Base-by-base conservation (phyloP, 129 eudicot species). In the Sambucus nigra region DNA sequence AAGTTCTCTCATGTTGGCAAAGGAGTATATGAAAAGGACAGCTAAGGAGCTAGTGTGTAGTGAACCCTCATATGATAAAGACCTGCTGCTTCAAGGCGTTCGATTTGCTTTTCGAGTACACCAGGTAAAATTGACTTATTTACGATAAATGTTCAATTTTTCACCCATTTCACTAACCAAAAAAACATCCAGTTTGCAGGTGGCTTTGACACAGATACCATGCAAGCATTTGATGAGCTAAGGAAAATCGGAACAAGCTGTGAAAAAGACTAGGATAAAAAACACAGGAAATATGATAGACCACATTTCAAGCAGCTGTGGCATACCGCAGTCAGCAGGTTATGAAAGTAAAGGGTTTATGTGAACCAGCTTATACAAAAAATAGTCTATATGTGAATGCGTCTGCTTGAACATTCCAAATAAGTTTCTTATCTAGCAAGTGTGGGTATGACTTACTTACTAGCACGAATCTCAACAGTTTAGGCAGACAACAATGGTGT, bases 91-190 rank as follows among this genome's bases (percentile, higher is more conserved):
- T 33, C 95, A 89, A 41, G 97, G 79, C 5, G 97, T 78, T 62
- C 74, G 86, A 57, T 88, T 88, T 68, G 94, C 97, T 27, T 88
- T 77, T 38, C 80, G 94, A 42, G 80, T 88, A 38, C 97, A 88
- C 63, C 97, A 88, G 91, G 97, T 88, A 61, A 45, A 25, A 9
- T 13, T 7, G 20, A 24, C 7, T 41, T 25, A 18, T n/a, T 19
- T 16, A 4, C 16, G 0, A 0, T 6, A 12, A 40, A 63, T 22
- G 33, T 32, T 23, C 4, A 8, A 39, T 16, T 23, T 56, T 33
- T 9, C 15, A 31, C 51, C 47, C 28, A 28, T 3, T 19, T 5
- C 23, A 65, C 29, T 56, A 12, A 56, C 49, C 44, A 66, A n/a
- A 33, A 23, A 33, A 4, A 13, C 56, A 28, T 52, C 23, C 77